Conservation (phyloP, 805 yeast genomes). For the Wickerhamiella azymoides region DNA sequence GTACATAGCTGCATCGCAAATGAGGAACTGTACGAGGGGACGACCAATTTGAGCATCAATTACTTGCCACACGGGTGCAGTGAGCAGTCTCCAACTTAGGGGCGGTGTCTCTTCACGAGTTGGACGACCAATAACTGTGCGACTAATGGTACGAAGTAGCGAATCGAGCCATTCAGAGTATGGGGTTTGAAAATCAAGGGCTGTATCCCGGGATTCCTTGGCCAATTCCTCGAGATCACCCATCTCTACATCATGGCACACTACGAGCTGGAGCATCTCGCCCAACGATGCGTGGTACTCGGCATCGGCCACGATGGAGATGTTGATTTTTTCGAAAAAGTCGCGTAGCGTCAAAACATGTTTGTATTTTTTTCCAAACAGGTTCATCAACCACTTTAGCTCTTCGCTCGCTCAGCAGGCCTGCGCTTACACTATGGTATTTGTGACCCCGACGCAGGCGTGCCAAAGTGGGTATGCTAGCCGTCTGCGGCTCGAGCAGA, state of each 20-base stretch:
- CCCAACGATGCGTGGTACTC: background rate
- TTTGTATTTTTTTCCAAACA: background rate
- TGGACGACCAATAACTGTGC: background rate
- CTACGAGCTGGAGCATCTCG: background rate
- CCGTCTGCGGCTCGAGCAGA: constrained; percentile 58
- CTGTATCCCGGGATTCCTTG: too few species aligned
- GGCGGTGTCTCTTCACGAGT: background rate
- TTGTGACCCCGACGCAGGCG: constrained; percentile 50
- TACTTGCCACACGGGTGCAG: background rate
- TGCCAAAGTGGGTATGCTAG: constrained; percentile 60
- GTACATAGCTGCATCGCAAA: background rate
- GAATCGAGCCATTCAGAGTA: background rate
- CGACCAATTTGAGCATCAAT: background rate
- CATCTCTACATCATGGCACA: background rate
- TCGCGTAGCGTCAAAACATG: background rate
- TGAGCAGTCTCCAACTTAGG: background rate
- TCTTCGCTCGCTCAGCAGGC: background rate
- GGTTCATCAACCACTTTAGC: background rate
- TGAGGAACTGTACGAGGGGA: background rate
- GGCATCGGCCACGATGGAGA: background rate
- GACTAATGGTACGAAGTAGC: background rate
- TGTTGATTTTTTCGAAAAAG: background rate
- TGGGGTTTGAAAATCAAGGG: background rate
- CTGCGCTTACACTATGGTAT: background rate
- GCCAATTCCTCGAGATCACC: background rate